Percentiles rank a stretch among this genome's conserved stretches.
These are phyloP conservation scores for Scutellaria galericulata DNA, from an alignment of 257 asterid species.

Conservation along the genomic window DNA sequence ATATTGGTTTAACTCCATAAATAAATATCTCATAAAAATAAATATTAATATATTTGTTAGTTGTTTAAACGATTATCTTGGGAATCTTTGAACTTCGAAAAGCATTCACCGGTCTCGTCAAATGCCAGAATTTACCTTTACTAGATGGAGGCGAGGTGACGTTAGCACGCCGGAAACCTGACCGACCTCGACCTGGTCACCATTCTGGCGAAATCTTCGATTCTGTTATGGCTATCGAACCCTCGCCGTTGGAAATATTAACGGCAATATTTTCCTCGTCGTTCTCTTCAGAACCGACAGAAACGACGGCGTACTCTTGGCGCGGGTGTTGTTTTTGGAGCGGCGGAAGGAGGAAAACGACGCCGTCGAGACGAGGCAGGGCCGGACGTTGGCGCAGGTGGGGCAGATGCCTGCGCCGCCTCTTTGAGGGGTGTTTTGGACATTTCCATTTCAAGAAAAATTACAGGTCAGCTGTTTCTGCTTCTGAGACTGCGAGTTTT, in stretches of 20 bases:
- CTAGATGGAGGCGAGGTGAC: conserved; percentile 38
- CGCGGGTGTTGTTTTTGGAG: conserved; percentile 33
- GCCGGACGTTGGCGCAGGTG: conserved; percentile 61
- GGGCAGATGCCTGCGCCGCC: conserved; percentile 78
- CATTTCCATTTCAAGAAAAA: conserved; percentile 45
- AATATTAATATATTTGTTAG: conserved; percentile 13
- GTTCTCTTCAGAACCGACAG: conserved; percentile 39
- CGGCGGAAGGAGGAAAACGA: too few species aligned
- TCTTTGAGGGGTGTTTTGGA: conserved; percentile 72
- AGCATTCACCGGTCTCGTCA: conserved; percentile 66
- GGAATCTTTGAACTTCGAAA: conserved; percentile 60
- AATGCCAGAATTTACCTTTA: conserved; percentile 57
- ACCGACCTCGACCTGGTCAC: conserved; percentile 71
- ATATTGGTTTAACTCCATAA: too few species aligned
- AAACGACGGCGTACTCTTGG: conserved; percentile 51
- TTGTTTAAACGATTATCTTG: conserved; percentile 19
- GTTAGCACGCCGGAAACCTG: conserved; percentile 34
- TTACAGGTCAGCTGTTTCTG: background rate
- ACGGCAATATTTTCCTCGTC: too few species aligned
- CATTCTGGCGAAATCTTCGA: conserved; percentile 62
- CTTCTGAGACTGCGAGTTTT: background rate
- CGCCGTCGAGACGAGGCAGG: conserved; percentile 47
- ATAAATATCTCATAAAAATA: too few species aligned
- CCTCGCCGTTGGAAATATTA: conserved; percentile 18
- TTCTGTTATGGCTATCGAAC: conserved; percentile 34